phyloP scores from a whole-genome alignment of 345 rosid species.

The Turritis glabra region DNA sequence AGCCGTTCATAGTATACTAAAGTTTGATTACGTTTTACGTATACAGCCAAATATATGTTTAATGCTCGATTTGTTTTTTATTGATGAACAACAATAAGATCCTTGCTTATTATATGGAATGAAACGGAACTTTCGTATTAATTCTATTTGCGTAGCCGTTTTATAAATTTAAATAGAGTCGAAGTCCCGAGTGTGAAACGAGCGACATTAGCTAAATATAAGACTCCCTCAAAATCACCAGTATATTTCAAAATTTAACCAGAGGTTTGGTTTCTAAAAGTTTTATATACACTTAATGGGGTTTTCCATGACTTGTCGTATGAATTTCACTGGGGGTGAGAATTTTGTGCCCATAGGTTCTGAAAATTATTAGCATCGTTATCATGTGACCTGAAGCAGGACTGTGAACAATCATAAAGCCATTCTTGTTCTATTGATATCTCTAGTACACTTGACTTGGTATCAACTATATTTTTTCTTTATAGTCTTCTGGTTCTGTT shows the following conservation, averaged over 20 bases:
- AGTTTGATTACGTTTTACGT: too few species aligned
- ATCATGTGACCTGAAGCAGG: not conserved
- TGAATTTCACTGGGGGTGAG: not conserved
- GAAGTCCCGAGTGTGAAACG: too few species aligned
- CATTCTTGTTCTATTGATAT: not conserved
- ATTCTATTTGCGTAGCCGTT: too few species aligned
- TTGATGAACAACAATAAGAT: not conserved
- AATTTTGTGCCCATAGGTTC: not conserved
- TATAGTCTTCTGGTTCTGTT: not conserved
- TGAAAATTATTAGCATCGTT: not conserved
- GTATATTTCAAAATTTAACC: not conserved
- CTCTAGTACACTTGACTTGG: not conserved
- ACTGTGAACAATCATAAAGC: not conserved
- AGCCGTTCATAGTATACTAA: not conserved
- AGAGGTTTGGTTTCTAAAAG: conserved; percentile 1
- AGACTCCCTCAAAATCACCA: not conserved
- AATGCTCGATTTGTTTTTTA: not conserved
- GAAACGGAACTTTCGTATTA: not conserved
- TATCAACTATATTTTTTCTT: not conserved
- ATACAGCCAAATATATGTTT: not conserved
- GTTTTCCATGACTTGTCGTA: not conserved
- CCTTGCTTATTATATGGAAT: not conserved
- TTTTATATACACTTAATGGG: not conserved
- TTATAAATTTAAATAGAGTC: too few species aligned
- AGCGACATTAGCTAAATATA: too few species aligned